These are phyloP conservation scores for Telopea speciosissima DNA, from an alignment of 177 flowering plant species.

Conservation along the genomic window DNA sequence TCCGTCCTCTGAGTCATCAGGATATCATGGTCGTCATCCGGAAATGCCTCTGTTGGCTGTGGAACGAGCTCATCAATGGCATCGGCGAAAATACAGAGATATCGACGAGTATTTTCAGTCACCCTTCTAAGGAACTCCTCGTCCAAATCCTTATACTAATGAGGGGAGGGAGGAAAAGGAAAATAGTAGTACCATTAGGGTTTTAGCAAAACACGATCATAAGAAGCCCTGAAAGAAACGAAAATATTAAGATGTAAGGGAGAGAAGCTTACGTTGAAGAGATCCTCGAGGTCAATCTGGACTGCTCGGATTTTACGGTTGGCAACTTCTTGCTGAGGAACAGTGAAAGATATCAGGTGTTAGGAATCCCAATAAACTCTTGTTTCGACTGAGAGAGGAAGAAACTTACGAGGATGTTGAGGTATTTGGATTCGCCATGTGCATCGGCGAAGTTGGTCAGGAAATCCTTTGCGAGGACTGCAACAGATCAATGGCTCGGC, in stretches of 20 bases:
- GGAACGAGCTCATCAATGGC: slow-evolving; percentile 91
- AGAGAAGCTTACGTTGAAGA: slow-evolving; percentile 43
- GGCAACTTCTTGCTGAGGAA: slow-evolving; percentile 91
- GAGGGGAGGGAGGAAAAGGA: not conserved
- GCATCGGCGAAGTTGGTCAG: slow-evolving; percentile 66
- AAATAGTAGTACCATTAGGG: not conserved
- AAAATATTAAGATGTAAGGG: not conserved
- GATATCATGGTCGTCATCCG: slow-evolving; percentile 85
- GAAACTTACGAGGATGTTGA: slow-evolving; percentile 63
- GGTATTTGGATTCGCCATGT: slow-evolving; percentile 80
- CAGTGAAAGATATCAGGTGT: not conserved
- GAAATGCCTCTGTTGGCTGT: slow-evolving; percentile 75
- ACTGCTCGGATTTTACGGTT: slow-evolving; percentile 60
- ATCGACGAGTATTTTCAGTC: slow-evolving; percentile 75
- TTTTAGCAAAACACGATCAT: not conserved
- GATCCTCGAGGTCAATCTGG: slow-evolving; percentile 78
- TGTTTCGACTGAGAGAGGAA: not conserved
- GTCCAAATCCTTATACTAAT: slow-evolving; percentile 79
- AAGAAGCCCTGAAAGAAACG: not conserved
- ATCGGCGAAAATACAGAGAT: slow-evolving; percentile 66
- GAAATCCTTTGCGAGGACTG: slow-evolving; percentile 76
- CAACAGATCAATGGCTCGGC: not conserved
- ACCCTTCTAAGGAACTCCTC: slow-evolving; percentile 74
- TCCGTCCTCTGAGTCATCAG: slow-evolving; percentile 86
- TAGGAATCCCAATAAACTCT: not conserved